A percentile compares a stretch with the other conserved stretches of the same genome.
phyloP scores from a whole-genome alignment of 2,329 filamentous ascomycete genomes.

The Colletotrichum sp. region DNA sequence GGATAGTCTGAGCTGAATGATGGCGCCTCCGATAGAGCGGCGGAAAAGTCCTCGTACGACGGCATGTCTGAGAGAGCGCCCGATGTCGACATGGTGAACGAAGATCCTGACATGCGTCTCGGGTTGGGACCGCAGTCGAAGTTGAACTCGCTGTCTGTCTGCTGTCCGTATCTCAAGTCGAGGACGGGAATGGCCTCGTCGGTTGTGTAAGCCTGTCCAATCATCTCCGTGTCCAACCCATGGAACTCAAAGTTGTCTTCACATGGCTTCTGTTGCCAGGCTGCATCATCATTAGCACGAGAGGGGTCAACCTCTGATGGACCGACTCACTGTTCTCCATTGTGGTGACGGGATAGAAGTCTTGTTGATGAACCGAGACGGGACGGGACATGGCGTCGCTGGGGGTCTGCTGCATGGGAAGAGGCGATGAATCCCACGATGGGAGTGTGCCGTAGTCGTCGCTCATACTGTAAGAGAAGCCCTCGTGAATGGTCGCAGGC shows the following conservation, averaged over 20 bases:
- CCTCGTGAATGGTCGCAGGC: slow-evolving; percentile 65
- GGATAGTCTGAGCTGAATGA: slow-evolving; percentile 73
- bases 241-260: slow-evolving; percentile 63
- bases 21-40: slow-evolving; percentile 69
- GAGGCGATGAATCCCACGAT: slow-evolving; percentile 61
- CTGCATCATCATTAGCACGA: slow-evolving; percentile 9
- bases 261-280: slow-evolving; percentile 59
- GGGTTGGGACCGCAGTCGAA: slow-evolving; percentile 59
- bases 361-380: slow-evolving; percentile 62
- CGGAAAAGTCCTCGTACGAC: slow-evolving; percentile 74
- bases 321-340: slow-evolving; percentile 53
- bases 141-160: slow-evolving; percentile 54
- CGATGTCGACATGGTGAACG: slow-evolving; percentile 74
- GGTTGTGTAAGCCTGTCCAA: slow-evolving; percentile 66
- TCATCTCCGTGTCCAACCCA: slow-evolving; percentile 62
- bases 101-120: slow-evolving; percentile 74
- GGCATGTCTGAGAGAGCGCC: slow-evolving; percentile 71
- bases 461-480: slow-evolving; percentile 62
- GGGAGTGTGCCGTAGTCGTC: slow-evolving; percentile 58
- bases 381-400: slow-evolving; percentile 58
- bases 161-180: slow-evolving; percentile 59
- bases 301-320: background rate
- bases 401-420: slow-evolving; percentile 55
- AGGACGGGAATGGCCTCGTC: slow-evolving; percentile 69
- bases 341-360: slow-evolving; percentile 54